Percentiles rank a stretch among this genome's conserved stretches.
Evolutionary conservation across 768 basidiomycete species (phyloP).

Genomic region (Piloderma croceum): DNA sequence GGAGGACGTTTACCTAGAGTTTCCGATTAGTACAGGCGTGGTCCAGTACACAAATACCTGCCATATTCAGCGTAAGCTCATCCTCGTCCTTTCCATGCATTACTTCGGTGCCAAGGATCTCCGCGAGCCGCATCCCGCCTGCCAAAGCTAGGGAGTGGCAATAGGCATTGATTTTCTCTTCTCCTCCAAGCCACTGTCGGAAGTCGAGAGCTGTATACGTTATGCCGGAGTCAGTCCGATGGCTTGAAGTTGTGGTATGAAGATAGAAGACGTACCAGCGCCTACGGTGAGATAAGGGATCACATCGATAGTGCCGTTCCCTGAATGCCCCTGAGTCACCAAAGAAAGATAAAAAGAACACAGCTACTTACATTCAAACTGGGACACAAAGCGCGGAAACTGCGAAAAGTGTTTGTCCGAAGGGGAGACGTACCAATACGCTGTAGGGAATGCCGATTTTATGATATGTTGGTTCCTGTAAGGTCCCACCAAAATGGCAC

Average conservation of each 20-base stretch:
- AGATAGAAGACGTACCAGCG: slow-evolving; percentile 35
- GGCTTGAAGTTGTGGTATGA: neutral
- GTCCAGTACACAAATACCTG: slow-evolving; percentile 19
- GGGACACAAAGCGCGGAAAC: slow-evolving; percentile 45
- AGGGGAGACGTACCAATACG: slow-evolving; percentile 46
- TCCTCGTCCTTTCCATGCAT: slow-evolving; percentile 45
- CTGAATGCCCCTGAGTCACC: no score
- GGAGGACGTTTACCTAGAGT: slow-evolving; percentile 39
- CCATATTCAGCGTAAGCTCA: slow-evolving; percentile 69
- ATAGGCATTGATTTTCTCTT: slow-evolving; percentile 63
- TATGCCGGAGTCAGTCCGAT: neutral
- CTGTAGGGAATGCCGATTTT: slow-evolving; percentile 53
- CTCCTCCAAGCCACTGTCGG: slow-evolving; percentile 69
- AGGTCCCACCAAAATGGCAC: no score
- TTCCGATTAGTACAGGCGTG: neutral
- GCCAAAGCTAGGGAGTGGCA: slow-evolving; percentile 61
- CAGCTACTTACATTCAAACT: slow-evolving; percentile 41
- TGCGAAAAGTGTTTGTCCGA: slow-evolving; percentile 28
- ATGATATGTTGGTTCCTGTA: slow-evolving; percentile 48
- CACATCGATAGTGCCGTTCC: slow-evolving; percentile 61
- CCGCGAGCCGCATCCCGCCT: slow-evolving; percentile 57
- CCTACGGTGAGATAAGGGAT: slow-evolving; percentile 48
- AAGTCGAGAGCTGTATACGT: slow-evolving; percentile 68
- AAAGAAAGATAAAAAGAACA: no score
- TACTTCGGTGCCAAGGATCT: slow-evolving; percentile 53